Evolutionary conservation across 345 rosid genomes (phyloP).

Genomic region (Eucalyptus regnans): DNA sequence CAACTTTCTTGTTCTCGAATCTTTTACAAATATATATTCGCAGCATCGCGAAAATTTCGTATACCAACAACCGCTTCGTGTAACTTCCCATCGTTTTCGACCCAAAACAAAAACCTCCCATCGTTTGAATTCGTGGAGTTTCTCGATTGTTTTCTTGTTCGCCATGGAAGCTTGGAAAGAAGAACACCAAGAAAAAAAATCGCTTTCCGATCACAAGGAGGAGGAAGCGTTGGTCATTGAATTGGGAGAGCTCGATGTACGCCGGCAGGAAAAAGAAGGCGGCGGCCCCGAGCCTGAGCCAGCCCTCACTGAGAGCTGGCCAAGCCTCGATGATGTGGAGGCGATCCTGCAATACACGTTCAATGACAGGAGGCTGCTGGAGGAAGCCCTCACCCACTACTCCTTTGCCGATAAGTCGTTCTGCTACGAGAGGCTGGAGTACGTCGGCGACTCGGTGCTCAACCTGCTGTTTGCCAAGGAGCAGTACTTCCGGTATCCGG

Average conservation of each 20-base stretch:
- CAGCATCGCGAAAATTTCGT: neutral
- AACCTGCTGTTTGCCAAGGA: conserved; percentile 16
- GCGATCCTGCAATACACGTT: conserved; percentile 34
- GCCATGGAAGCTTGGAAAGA: neutral
- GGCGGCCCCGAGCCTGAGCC: neutral
- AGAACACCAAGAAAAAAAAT: neutral
- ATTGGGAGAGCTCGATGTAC: neutral
- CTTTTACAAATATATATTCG: neutral
- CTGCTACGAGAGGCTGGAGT: conserved; percentile 43
- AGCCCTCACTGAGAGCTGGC: neutral
- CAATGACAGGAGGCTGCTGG: conserved; percentile 17
- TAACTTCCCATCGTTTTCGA: neutral
- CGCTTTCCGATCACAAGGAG: neutral
- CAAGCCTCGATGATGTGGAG: conserved; percentile 25
- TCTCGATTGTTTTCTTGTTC: neutral
- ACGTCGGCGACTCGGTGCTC: conserved; percentile 43
- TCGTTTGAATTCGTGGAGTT: neutral
- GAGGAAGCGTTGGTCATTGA: accelerated
- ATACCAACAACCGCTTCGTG: neutral
- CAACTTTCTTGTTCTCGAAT: neutral
- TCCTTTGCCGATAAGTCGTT: conserved; percentile 1
- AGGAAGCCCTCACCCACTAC: conserved; percentile 43
- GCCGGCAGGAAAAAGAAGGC: neutral
- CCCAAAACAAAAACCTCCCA: neutral
- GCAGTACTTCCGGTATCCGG: conserved; percentile 21